phyloP scores from a whole-genome alignment of 805 yeast genomes.

The Metschnikowia anglica region DNA sequence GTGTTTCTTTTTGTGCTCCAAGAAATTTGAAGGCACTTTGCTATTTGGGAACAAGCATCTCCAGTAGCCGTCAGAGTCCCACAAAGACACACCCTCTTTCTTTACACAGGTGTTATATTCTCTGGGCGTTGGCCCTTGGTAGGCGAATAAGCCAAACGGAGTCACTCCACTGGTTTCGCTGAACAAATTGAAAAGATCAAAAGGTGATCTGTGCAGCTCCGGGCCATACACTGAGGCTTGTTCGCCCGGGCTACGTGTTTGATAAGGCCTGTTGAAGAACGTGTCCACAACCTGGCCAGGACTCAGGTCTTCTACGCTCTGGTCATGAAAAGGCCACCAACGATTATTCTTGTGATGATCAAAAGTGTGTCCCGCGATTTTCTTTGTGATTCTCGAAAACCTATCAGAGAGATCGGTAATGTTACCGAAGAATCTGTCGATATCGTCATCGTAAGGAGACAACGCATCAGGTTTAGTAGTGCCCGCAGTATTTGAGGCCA shows the following conservation, averaged over 20 bases:
- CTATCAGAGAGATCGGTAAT: slow-evolving; percentile 28
- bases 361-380: slow-evolving; percentile 21
- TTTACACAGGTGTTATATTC: slow-evolving; percentile 64
- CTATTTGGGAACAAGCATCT: slow-evolving; percentile 77
- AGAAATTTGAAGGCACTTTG: slow-evolving; percentile 33
- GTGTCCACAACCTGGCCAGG: slow-evolving; percentile 11
- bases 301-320: no score
- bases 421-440: slow-evolving; percentile 25
- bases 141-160: slow-evolving; percentile 50
- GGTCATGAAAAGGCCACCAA: slow-evolving; percentile 10
- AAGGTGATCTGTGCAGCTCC: slow-evolving; percentile 2
- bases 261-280: slow-evolving; percentile 25
- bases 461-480: slow-evolving; percentile 1
- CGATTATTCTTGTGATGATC: slow-evolving; percentile 9
- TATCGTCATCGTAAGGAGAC: slow-evolving; percentile 23
- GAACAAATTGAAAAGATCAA: slow-evolving; percentile 17
- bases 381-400: slow-evolving; percentile 28
- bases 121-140: slow-evolving; percentile 56
- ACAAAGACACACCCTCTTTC: slow-evolving; percentile 66
- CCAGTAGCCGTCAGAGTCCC: slow-evolving; percentile 90
- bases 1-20: slow-evolving; percentile 27
- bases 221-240: no score
- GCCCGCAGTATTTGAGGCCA: background rate
- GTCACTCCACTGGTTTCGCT: slow-evolving; percentile 25
- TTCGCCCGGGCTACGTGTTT: slow-evolving; percentile 16